Conservation (phyloP, 2,329 filamentous ascomycete genomes). For the Fusarium sp. region DNA sequence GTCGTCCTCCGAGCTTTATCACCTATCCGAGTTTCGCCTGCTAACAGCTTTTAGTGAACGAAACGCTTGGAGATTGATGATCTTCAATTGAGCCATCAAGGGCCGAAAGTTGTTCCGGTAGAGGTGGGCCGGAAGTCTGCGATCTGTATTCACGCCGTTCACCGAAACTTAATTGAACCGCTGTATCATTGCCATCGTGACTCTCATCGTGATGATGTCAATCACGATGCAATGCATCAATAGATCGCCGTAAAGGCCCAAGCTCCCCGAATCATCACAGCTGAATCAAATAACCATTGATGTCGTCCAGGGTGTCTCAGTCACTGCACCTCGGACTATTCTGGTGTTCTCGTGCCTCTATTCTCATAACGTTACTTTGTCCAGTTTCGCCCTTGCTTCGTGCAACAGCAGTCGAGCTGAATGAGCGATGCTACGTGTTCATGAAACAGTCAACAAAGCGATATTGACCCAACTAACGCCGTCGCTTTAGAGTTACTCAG, state of each 20-base stretch:
- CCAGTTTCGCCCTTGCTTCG: constrained; percentile 1
- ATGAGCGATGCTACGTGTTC: not conserved
- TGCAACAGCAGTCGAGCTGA: constrained; percentile 1
- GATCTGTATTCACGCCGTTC: not conserved
- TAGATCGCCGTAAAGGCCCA: not conserved
- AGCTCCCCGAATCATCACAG: not conserved
- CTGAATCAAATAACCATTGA: not conserved
- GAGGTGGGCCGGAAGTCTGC: not conserved
- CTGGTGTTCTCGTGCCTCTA: constrained; percentile 1
- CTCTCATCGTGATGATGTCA: not conserved
- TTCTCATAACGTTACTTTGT: not conserved
- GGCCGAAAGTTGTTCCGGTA: constrained; percentile 4
- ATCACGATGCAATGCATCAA: not conserved
- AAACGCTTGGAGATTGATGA: constrained; percentile 11
- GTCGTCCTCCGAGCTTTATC: constrained; percentile 15
- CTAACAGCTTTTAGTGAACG: constrained; percentile 48
- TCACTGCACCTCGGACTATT: not conserved
- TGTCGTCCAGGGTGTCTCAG: not conserved
- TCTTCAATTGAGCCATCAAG: not conserved
- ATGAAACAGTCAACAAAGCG: not conserved
- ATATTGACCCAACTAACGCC: not conserved
- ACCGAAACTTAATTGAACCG: not conserved
- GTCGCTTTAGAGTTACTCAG: constrained; percentile 2
- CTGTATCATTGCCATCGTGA: not conserved
- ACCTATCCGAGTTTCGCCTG: constrained; percentile 37